A percentile compares a stretch with the other conserved stretches of the same genome.
Conservation (phyloP, 768 basidiomycete species). For the Thelephora ganbajun region DNA sequence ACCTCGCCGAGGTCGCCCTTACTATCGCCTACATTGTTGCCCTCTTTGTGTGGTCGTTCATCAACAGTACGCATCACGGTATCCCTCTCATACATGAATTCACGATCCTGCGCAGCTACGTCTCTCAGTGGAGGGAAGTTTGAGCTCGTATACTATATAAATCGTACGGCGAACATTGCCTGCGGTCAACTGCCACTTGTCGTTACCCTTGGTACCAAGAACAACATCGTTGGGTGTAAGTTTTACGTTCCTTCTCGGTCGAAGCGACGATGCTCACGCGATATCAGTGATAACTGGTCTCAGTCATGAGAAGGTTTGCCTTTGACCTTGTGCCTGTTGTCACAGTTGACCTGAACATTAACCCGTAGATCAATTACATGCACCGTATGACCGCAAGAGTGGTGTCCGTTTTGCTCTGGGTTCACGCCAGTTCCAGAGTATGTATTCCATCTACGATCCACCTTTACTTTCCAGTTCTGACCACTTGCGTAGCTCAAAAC, state of each 20-base stretch:
- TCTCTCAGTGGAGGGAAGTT: constrained; percentile 10
- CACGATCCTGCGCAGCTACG: constrained; percentile 10
- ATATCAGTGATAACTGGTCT: constrained; percentile 35
- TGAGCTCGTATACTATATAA: constrained; percentile 13
- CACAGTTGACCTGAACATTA: too few species aligned
- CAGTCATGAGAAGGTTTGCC: constrained; percentile 31
- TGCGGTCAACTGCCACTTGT: constrained; percentile 39
- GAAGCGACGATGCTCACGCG: neutral
- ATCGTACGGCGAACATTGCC: constrained; percentile 30
- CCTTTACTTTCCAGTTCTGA: neutral
- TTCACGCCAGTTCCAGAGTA: constrained; percentile 33
- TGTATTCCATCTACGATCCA: constrained; percentile 1
- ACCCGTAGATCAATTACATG: constrained; percentile 21
- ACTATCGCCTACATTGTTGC: constrained; percentile 20
- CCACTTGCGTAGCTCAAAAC: neutral
- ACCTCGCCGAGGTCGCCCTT: constrained; percentile 23
- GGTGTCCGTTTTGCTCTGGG: constrained; percentile 30
- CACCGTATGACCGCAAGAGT: constrained; percentile 38
- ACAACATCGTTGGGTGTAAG: constrained; percentile 35
- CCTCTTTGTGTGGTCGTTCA: constrained; percentile 16
- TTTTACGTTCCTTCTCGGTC: neutral
- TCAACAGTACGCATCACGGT: constrained; percentile 12
- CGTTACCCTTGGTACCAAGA: constrained; percentile 44
- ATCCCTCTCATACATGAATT: neutral
- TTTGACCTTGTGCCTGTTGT: too few species aligned